Evolutionary conservation across 805 yeast genomes (phyloP).

Genomic region (Teunomyces tritomae): DNA sequence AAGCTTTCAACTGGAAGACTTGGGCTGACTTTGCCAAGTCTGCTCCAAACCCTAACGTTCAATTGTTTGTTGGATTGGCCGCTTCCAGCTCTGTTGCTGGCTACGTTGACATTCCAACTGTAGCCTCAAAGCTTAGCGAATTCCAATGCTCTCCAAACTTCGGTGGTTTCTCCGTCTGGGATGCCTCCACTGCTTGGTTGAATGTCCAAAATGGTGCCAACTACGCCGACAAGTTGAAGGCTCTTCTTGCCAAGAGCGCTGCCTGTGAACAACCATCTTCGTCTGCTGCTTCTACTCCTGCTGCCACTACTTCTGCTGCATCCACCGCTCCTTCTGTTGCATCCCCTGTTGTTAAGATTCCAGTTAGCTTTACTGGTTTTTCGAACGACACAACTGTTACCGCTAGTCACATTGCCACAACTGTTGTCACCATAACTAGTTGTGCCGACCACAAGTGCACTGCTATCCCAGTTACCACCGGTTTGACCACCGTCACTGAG

Average conservation of each 20-base stretch:
- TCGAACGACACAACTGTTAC: constrained; percentile 20
- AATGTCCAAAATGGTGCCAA: constrained; percentile 26
- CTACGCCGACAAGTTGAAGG: constrained; percentile 1
- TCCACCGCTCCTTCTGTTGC: background rate
- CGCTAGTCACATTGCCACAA: constrained; percentile 18
- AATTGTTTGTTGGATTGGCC: constrained; percentile 36
- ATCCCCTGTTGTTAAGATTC: constrained; percentile 15
- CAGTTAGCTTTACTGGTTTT: constrained; percentile 29
- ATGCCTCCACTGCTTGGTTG: constrained; percentile 59
- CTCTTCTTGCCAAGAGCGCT: constrained; percentile 7
- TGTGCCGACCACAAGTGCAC: constrained; percentile 30
- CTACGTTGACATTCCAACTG: constrained; percentile 20
- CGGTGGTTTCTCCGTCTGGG: constrained; percentile 85
- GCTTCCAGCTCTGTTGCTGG: constrained; percentile 31
- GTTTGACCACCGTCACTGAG: constrained; percentile 35
- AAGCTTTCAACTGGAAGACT: constrained; percentile 33
- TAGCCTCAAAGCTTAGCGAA: constrained; percentile 14
- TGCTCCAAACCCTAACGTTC: constrained; percentile 30
- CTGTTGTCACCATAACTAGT: constrained; percentile 32
- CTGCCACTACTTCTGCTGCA: background rate
- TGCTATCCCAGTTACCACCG: constrained; percentile 25
- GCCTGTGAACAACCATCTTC: background rate
- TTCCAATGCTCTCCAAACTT: constrained; percentile 32
- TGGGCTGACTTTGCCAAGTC: constrained; percentile 32
- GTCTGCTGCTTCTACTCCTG: background rate